A percentile compares a stretch with the other conserved stretches of the same genome.
Evolutionary conservation across 169 alveolate species (phyloP).

Genomic region (Cryptosporidium ubiquitum): DNA sequence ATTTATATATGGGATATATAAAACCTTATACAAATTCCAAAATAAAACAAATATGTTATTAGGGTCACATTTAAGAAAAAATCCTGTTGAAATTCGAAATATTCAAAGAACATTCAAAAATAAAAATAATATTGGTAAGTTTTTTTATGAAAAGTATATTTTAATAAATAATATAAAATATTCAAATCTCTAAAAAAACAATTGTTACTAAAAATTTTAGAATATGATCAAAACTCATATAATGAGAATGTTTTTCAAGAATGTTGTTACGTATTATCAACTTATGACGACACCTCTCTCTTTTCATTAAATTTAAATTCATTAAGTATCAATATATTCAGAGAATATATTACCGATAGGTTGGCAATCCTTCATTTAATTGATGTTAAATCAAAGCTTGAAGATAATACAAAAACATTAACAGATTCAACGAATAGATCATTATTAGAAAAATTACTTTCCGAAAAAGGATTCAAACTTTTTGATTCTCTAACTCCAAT

Average conservation of each 20-base stretch:
- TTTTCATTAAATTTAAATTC: slow-evolving; percentile 37
- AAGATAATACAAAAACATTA: slow-evolving; percentile 17
- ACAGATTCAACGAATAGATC: slow-evolving; percentile 45
- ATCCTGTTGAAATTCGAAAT: slow-evolving; percentile 11
- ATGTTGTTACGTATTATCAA: slow-evolving; percentile 59
- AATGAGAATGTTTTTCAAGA: slow-evolving; percentile 45
- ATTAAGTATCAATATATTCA: slow-evolving; percentile 48
- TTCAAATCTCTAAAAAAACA: no score
- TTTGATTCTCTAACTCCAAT: slow-evolving; percentile 22
- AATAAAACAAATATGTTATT: slow-evolving; percentile 19
- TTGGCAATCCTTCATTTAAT: slow-evolving; percentile 38
- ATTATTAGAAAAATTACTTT: slow-evolving; percentile 17
- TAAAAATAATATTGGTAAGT: slow-evolving; percentile 17
- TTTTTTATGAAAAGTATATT: neutral
- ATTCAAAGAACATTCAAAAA: neutral
- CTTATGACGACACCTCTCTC: slow-evolving; percentile 25
- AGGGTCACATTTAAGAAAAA: slow-evolving; percentile 40
- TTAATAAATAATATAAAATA: neutral
- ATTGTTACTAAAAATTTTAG: neutral
- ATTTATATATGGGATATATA: no score
- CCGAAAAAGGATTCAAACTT: slow-evolving; percentile 53
- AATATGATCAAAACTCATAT: slow-evolving; percentile 37
- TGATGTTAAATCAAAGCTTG: slow-evolving; percentile 25
- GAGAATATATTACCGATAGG: slow-evolving; percentile 59
- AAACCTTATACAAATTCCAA: no score